A percentile compares a stretch with the other conserved stretches of the same genome.
These are phyloP conservation scores for Amanita fuliginea DNA, from an alignment of 768 basidiomycete species.

Conservation along the genomic window DNA sequence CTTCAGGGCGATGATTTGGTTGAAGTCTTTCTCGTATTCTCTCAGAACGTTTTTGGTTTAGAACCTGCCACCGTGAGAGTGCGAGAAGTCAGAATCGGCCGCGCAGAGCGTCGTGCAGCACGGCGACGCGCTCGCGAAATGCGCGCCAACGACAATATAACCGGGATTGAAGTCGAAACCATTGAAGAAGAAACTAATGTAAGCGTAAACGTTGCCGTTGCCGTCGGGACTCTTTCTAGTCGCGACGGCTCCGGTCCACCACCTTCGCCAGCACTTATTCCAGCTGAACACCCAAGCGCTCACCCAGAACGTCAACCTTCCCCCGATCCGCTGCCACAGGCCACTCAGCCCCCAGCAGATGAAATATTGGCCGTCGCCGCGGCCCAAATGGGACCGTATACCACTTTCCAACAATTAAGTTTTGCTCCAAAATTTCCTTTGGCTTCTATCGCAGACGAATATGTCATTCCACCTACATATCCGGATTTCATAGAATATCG, in stretches of 20 bases:
- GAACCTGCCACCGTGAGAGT: conserved; percentile 91
- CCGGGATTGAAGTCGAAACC: conserved; percentile 32
- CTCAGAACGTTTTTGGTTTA: conserved; percentile 85
- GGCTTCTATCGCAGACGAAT: conserved; percentile 81
- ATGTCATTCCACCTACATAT: conserved; percentile 87
- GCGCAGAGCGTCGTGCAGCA: conserved; percentile 79
- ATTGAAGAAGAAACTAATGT: conserved; percentile 42
- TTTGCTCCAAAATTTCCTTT: conserved; percentile 86
- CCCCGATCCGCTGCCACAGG: conserved; percentile 23
- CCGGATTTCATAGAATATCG: conserved; percentile 66
- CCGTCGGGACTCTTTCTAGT: conserved; percentile 27
- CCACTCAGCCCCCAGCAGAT: conserved; percentile 28
- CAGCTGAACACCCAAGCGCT: conserved; percentile 31
- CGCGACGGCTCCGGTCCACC: conserved; percentile 23
- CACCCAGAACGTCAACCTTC: conserved; percentile 18
- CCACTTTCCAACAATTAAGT: conserved; percentile 82
- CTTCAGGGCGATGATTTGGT: conserved; percentile 89
- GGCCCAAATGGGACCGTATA: conserved; percentile 72
- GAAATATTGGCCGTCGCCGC: conserved; percentile 59
- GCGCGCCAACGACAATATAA: conserved; percentile 36
- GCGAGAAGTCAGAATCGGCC: conserved; percentile 85
- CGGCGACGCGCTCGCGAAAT: conserved; percentile 68
- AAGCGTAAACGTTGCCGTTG: conserved; percentile 49
- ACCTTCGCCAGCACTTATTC: conserved; percentile 27
- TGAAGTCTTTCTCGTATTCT: conserved; percentile 85